Percentiles rank a stretch among this genome's conserved stretches.
phyloP scores from a whole-genome alignment of 2,329 filamentous ascomycete genomes.

The Podosphaera xanthii region DNA sequence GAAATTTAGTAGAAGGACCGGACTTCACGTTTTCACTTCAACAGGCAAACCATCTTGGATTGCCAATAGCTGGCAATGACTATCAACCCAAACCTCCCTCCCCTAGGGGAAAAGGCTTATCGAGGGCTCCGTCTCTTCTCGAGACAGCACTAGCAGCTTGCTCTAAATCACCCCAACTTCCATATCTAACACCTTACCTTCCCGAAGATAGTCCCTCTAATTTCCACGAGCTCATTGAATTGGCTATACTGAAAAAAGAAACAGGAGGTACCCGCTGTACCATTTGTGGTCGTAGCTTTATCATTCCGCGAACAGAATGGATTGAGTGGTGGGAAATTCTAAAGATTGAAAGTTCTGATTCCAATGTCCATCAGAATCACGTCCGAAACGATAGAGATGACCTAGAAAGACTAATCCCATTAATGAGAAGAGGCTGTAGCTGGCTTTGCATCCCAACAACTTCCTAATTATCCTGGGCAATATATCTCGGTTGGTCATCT shows the following conservation, averaged over 20 bases:
- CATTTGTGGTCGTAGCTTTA: conserved; percentile 24
- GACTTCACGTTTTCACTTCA: conserved; percentile 5
- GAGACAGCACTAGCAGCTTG: conserved; percentile 14
- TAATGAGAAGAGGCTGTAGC: conserved; percentile 17
- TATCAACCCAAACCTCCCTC: conserved; percentile 8
- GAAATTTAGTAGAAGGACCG: conserved; percentile 12
- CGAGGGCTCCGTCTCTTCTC: conserved; percentile 13
- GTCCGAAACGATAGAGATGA: conserved; percentile 14
- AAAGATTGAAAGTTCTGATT: conserved; percentile 7
- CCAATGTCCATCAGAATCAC: conserved; percentile 8
- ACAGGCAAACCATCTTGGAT: neutral
- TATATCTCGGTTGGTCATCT: no score
- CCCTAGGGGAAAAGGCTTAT: conserved; percentile 5
- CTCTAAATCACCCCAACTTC: conserved; percentile 3
- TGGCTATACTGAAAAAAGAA: conserved; percentile 20
- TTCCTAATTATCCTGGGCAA: no score
- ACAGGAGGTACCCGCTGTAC: conserved; percentile 28
- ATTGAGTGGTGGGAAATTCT: conserved; percentile 34
- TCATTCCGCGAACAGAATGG: conserved; percentile 33
- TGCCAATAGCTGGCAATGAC: conserved; percentile 7
- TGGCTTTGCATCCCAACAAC: conserved; percentile 15
- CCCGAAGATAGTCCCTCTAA: conserved; percentile 9
- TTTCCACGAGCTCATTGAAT: conserved; percentile 7
- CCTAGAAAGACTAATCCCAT: conserved; percentile 14
- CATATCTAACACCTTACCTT: conserved; percentile 8